These are phyloP conservation scores for Boletellus sp. DNA, from an alignment of 768 basidiomycete species.

Conservation along the genomic window DNA sequence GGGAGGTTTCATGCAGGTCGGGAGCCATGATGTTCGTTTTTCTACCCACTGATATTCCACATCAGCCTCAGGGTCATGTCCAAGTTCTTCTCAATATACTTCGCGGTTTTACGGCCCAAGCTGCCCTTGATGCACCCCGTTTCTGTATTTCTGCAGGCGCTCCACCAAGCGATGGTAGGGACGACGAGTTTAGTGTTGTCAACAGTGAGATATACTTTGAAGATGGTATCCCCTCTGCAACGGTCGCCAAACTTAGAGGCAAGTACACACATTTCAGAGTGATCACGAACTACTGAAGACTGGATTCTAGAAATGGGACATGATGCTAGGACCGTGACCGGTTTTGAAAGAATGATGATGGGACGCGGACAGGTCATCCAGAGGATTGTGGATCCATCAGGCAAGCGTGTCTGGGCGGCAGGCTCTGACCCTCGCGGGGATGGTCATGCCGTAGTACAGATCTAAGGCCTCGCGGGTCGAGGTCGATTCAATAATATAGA, in stretches of 20 bases:
- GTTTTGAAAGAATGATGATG: constrained; percentile 61
- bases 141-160: constrained; percentile 92
- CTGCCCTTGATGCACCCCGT: constrained; percentile 89
- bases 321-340: constrained; percentile 59
- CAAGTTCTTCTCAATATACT: constrained; percentile 91
- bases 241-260: constrained; percentile 68
- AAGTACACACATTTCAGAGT: constrained; percentile 13
- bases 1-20: constrained; percentile 87
- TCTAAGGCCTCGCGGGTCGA: constrained; percentile 37
- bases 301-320: constrained; percentile 78
- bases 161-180: constrained; percentile 52
- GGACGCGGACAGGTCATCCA: constrained; percentile 92
- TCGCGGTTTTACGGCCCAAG: constrained; percentile 82
- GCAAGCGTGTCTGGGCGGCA: constrained; percentile 86
- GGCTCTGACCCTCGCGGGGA: constrained; percentile 89
- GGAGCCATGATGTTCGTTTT: not conserved
- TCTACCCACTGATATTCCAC: not conserved
- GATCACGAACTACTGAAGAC: not conserved
- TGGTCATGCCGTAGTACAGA: constrained; percentile 84
- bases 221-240: constrained; percentile 66
- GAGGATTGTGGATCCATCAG: constrained; percentile 60
- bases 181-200: constrained; percentile 51
- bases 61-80: constrained; percentile 89
- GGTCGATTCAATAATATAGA: not conserved
- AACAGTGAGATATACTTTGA: constrained; percentile 90